These are phyloP conservation scores for Kluyveromyces sp. DNA, from an alignment of 1,139 yeast species.

Conservation along the genomic window DNA sequence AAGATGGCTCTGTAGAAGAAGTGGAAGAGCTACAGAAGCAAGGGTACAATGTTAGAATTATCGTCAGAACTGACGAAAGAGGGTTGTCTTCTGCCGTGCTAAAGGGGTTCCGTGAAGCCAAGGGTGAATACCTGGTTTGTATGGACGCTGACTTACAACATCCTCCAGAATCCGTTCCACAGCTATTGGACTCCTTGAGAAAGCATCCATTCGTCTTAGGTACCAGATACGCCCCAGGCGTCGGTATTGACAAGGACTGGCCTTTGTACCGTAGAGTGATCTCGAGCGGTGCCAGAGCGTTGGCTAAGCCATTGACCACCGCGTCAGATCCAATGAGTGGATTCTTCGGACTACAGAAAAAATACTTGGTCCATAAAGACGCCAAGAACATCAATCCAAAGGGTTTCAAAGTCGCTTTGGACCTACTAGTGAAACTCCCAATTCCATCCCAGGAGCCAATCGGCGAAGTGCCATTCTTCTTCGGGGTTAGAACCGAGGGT, in stretches of 20 bases:
- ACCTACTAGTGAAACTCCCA: slow-evolving; percentile 39
- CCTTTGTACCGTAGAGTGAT: slow-evolving; percentile 41
- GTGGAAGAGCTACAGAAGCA: slow-evolving; percentile 37
- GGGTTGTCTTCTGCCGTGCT: slow-evolving; percentile 42
- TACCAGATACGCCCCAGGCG: slow-evolving; percentile 44
- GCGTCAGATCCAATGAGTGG: slow-evolving; percentile 46
- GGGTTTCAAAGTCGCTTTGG: slow-evolving; percentile 43
- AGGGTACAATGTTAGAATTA: slow-evolving; percentile 40
- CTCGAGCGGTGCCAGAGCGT: slow-evolving; percentile 39
- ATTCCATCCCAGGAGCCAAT: slow-evolving; percentile 33
- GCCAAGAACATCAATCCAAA: slow-evolving; percentile 35
- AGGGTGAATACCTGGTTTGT: slow-evolving; percentile 40
- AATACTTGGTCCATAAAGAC: slow-evolving; percentile 31
- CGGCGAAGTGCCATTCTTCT: slow-evolving; percentile 43
- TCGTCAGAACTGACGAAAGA: slow-evolving; percentile 41
- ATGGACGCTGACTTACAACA: slow-evolving; percentile 47
- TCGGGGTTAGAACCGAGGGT: slow-evolving; percentile 45
- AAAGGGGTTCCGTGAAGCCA: slow-evolving; percentile 39
- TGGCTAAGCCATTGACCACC: slow-evolving; percentile 40
- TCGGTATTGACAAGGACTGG: slow-evolving; percentile 45
- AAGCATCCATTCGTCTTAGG: slow-evolving; percentile 39
- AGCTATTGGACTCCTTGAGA: slow-evolving; percentile 34
- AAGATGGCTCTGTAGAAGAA: slow-evolving; percentile 43
- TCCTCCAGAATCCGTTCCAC: slow-evolving; percentile 43
- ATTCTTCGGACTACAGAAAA: slow-evolving; percentile 41